These are phyloP conservation scores for Urtica urens DNA, from an alignment of 306 rosid genomes.

Conservation along the genomic window DNA sequence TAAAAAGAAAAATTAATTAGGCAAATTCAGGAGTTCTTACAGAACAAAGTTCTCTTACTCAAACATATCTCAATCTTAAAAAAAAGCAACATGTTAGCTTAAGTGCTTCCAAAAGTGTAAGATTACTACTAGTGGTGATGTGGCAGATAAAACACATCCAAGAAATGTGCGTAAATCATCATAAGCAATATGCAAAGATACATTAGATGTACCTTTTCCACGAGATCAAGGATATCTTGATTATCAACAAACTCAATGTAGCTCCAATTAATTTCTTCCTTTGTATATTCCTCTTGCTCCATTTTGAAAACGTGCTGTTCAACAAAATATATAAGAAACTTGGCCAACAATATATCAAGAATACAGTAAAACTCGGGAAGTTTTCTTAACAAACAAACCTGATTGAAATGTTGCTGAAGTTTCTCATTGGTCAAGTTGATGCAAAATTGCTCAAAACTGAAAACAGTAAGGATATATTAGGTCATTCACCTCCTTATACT, in stretches of 20 bases:
- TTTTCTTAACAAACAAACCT: slow-evolving; percentile 43
- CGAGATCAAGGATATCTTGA: slow-evolving; percentile 88
- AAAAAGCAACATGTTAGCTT: too few species aligned
- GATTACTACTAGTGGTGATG: background rate
- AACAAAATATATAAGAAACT: slow-evolving; percentile 8
- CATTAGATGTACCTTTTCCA: slow-evolving; percentile 71
- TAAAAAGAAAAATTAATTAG: too few species aligned
- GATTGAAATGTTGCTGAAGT: slow-evolving; percentile 98
- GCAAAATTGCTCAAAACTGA: slow-evolving; percentile 98
- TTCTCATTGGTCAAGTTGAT: slow-evolving; percentile 97
- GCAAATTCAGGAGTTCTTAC: too few species aligned
- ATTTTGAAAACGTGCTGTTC: slow-evolving; percentile 97
- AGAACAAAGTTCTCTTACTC: too few species aligned
- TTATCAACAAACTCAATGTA: slow-evolving; percentile 98
- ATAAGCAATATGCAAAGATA: slow-evolving; percentile 2
- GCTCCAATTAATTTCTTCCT: slow-evolving; percentile 99
- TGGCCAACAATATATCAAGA: slow-evolving; percentile 10
- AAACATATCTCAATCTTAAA: too few species aligned
- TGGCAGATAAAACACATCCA: background rate
- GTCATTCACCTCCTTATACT: slow-evolving; percentile 1
- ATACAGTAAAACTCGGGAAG: slow-evolving; percentile 6
- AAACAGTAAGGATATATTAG: slow-evolving; percentile 16
- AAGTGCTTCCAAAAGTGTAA: too few species aligned
- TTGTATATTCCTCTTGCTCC: slow-evolving; percentile 99
- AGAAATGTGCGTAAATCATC: too few species aligned